Evolutionary conservation across 2,329 filamentous ascomycete species (phyloP).

Genomic region (Cladosporium sp.): DNA sequence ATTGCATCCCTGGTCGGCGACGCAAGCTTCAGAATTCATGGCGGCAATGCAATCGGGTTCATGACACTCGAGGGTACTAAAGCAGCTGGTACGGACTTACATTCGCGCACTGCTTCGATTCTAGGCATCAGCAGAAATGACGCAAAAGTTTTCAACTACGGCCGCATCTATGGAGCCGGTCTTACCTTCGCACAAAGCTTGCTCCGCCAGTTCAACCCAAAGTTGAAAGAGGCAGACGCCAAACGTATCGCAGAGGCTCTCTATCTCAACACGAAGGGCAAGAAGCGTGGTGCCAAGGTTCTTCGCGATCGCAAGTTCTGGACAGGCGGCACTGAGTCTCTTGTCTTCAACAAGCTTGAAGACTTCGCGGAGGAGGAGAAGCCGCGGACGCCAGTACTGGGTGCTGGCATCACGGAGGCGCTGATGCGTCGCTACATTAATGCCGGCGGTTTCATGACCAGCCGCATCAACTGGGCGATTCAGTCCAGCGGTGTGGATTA

Average conservation of each 20-base stretch:
- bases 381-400: slow-evolving; percentile 85
- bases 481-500: slow-evolving; percentile 97
- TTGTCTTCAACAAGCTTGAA: slow-evolving; percentile 97
- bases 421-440: slow-evolving; percentile 85
- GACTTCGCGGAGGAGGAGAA: slow-evolving; percentile 94
- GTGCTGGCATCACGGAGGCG: slow-evolving; percentile 93
- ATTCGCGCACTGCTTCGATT: slow-evolving; percentile 88
- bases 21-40: slow-evolving; percentile 89
- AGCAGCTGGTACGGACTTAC: slow-evolving; percentile 85
- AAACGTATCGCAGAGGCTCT: slow-evolving; percentile 70
- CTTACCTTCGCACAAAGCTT: slow-evolving; percentile 88
- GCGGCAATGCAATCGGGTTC: slow-evolving; percentile 95
- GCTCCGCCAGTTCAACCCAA: slow-evolving; percentile 88
- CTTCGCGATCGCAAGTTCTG: slow-evolving; percentile 78
- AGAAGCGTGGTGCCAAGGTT: slow-evolving; percentile 70
- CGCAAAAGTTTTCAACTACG: slow-evolving; percentile 98
- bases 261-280: slow-evolving; percentile 86
- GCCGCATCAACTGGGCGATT: slow-evolving; percentile 98
- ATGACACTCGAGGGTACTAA: slow-evolving; percentile 98
- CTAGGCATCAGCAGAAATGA: slow-evolving; percentile 91
- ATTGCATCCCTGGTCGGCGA: slow-evolving; percentile 94
- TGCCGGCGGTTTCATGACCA: slow-evolving; percentile 81
- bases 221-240: slow-evolving; percentile 74
- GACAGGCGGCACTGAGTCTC: slow-evolving; percentile 93
- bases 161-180: slow-evolving; percentile 96